Evolutionary conservation across 1,284 basidiomycete species (phyloP).

Genomic region (Puccinia brachypodii): DNA sequence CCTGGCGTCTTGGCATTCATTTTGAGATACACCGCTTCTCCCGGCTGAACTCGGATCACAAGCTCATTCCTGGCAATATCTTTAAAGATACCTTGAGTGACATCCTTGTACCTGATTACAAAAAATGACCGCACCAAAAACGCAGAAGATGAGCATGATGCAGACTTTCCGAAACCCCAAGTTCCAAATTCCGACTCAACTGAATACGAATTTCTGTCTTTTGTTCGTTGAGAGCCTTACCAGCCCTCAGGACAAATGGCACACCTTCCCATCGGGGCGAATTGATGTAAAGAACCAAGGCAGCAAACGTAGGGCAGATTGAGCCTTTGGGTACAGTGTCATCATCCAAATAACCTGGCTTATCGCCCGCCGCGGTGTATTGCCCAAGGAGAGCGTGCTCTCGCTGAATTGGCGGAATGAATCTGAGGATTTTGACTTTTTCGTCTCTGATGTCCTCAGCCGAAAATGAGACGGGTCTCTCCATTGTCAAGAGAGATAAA

Average conservation of each 20-base stretch:
- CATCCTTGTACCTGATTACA: conserved; percentile 72
- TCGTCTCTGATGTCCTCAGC: conserved; percentile 96
- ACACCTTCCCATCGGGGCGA: conserved; percentile 97
- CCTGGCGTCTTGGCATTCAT: conserved; percentile 91
- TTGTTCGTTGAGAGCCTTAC: conserved; percentile 95
- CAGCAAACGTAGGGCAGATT: conserved; percentile 87
- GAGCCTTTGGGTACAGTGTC: conserved; percentile 88
- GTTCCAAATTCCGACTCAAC: conserved; percentile 46
- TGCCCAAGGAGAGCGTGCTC: conserved; percentile 84
- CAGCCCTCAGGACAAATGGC: conserved; percentile 93
- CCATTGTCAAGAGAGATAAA: conserved; percentile 88
- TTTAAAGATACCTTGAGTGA: conserved; percentile 90
- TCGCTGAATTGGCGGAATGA: conserved; percentile 75
- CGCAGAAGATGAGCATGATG: not conserved
- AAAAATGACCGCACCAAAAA: not conserved
- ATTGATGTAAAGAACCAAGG: conserved; percentile 81
- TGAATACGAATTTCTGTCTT: conserved; percentile 96
- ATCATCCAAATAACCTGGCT: conserved; percentile 96
- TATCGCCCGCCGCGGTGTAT: conserved; percentile 80
- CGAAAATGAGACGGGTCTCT: conserved; percentile 92
- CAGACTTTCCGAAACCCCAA: not conserved
- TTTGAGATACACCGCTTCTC: conserved; percentile 91
- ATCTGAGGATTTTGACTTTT: conserved; percentile 93
- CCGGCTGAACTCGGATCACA: conserved; percentile 90
- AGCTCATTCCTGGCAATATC: conserved; percentile 92